These are phyloP conservation scores for Elaeis guineensis DNA, from an alignment of 176 grass and related monocot species.

Conservation along the genomic window DNA sequence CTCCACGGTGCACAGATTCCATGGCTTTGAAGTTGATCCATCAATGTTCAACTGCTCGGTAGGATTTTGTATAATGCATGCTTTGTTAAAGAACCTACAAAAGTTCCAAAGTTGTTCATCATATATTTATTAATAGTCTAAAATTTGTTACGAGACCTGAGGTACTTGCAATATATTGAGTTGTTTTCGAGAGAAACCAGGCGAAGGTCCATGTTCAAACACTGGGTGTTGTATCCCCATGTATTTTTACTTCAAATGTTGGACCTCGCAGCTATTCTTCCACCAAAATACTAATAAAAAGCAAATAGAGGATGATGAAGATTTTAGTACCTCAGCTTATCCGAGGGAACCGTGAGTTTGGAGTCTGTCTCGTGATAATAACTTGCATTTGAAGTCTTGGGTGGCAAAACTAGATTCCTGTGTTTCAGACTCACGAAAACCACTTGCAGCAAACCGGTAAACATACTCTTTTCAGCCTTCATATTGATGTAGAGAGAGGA, in stretches of 20 bases:
- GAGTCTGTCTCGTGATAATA: conserved; percentile 22
- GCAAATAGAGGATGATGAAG: too few relatives aligned
- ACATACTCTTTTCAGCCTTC: conserved; percentile 1
- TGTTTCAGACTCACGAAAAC: conserved; percentile 20
- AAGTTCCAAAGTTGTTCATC: too few relatives aligned
- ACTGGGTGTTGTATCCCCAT: too few relatives aligned
- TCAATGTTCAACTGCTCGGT: conserved; percentile 1
- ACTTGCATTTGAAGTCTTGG: conserved; percentile 13
- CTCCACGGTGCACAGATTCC: conserved; percentile 46
- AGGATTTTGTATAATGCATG: not conserved
- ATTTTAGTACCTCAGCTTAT: conserved; percentile 17
- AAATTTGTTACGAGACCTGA: too few relatives aligned
- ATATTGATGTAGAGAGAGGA: conserved; percentile 42
- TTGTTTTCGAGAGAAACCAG: too few relatives aligned
- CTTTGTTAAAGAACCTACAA: conserved; percentile 39
- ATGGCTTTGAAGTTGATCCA: not conserved
- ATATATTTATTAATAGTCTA: too few relatives aligned
- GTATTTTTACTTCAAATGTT: too few relatives aligned
- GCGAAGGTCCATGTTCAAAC: too few relatives aligned
- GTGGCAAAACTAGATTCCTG: conserved; percentile 9
- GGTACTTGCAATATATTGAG: too few relatives aligned
- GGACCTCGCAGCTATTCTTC: too few relatives aligned
- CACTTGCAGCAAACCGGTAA: conserved; percentile 21
- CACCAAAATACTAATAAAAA: too few relatives aligned
- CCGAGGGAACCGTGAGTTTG: conserved; percentile 28